phyloP scores from a whole-genome alignment of 2,329 filamentous ascomycete genomes.

The Trichoderma aggressivum region DNA sequence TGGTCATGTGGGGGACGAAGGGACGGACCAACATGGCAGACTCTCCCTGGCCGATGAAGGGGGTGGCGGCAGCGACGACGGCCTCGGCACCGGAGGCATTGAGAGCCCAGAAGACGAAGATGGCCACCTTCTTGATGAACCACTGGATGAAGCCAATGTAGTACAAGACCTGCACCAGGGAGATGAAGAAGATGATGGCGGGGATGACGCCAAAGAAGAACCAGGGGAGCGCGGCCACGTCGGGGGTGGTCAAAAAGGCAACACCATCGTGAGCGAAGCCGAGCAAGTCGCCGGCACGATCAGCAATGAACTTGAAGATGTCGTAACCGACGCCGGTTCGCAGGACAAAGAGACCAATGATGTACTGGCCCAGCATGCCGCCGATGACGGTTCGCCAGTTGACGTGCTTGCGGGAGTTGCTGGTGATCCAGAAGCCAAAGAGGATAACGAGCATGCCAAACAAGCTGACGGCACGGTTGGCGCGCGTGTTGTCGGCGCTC shows the following conservation, averaged over 20 bases:
- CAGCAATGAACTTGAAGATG: constrained; percentile 87
- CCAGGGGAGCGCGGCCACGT: constrained; percentile 51
- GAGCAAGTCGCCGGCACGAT: constrained; percentile 68
- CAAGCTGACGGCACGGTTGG: constrained; percentile 75
- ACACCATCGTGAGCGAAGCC: constrained; percentile 73
- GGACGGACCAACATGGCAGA: constrained; percentile 88
- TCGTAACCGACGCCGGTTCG: constrained; percentile 77
- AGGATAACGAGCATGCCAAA: constrained; percentile 75
- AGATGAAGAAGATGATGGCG: constrained; percentile 93
- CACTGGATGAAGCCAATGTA: constrained; percentile 80
- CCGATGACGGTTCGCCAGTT: constrained; percentile 81
- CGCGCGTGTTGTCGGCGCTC: constrained; percentile 70
- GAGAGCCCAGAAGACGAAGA: constrained; percentile 89
- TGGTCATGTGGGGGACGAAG: constrained; percentile 80
- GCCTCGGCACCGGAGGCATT: constrained; percentile 86
- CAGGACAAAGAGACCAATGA: constrained; percentile 84
- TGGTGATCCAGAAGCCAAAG: constrained; percentile 64
- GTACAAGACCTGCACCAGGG: constrained; percentile 83
- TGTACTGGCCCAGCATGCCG: constrained; percentile 83
- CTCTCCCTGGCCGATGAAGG: constrained; percentile 92
- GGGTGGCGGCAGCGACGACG: constrained; percentile 88
- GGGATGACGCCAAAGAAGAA: constrained; percentile 82
- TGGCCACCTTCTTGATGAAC: constrained; percentile 83
- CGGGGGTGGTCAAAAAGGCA: constrained; percentile 55
- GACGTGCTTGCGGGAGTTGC: constrained; percentile 60